phyloP scores from a whole-genome alignment of 2,329 filamentous ascomycete species.

The Ophiostoma sp. region DNA sequence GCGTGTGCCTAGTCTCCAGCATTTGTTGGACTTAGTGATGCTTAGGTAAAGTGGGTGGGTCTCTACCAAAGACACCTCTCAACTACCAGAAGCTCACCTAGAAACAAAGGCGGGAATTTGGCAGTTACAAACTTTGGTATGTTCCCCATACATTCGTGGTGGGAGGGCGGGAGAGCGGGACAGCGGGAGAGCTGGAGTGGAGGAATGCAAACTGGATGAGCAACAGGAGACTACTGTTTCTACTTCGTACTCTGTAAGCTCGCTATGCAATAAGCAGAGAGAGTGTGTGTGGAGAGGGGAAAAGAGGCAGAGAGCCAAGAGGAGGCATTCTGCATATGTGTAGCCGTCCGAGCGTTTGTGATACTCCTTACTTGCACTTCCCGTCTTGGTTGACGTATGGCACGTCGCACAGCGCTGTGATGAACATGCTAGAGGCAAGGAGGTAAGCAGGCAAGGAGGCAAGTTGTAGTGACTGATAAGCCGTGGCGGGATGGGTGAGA shows the following conservation, averaged over 20 bases:
- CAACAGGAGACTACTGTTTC: neutral
- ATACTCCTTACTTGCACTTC: neutral
- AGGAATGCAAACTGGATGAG: neutral
- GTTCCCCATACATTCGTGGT: neutral
- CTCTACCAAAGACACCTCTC: neutral
- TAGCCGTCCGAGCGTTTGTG: neutral
- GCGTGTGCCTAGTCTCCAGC: too few relatives aligned
- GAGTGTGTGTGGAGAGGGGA: neutral
- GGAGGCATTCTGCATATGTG: neutral
- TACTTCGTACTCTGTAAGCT: neutral
- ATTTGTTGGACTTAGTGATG: neutral
- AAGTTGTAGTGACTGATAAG: constrained; percentile 11
- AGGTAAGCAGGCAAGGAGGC: neutral
- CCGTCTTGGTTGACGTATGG: neutral
- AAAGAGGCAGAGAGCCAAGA: neutral
- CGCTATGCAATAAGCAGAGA: neutral
- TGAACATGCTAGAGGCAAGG: neutral
- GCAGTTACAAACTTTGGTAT: neutral
- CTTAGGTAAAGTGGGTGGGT: neutral
- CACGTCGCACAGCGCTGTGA: constrained; percentile 3
- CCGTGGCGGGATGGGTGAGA: constrained; percentile 6
- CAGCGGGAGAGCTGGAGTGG: neutral
- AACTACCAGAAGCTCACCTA: neutral
- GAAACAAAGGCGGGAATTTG: neutral
- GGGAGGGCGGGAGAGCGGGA: neutral